Evolutionary conservation across 176 grass and related monocot genomes (phyloP), one percentile per base, ranked within the genome.

Genomic region (Carex scoparia): DNA sequence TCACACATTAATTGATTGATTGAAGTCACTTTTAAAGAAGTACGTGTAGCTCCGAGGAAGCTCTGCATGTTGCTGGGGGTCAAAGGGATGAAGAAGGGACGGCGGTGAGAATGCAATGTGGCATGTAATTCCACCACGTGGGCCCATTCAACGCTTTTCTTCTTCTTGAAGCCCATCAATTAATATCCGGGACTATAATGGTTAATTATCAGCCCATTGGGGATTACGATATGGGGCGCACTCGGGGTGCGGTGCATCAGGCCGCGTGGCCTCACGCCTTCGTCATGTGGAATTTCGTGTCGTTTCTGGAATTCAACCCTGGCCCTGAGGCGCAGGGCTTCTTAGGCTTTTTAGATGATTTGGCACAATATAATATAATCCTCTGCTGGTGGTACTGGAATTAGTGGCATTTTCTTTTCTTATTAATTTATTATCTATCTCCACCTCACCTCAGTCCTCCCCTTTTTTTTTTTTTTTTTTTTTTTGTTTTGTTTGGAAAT

Each of bases 201-300:
- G 37, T 40, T 40, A 40, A 40, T 40, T 40, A 40, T 40, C 38
- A 40, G 38, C 38, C 0, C 5, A 40, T 40, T 40, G 38, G 38
- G 38, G 38, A 5, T 40, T 40, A 40, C 38, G 38, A 40, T 40
- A 40, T 4, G 38, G 5, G 4, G 38, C 38, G 5, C 38, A 40
- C 38, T 40, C 38, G 38, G 38, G n/a, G 18, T 35, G 13, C 58
- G n/a, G 18, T 35, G 13, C 58, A 40, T 54, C 1, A 27, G 19
- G 79, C 27, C 63, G 40, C 85, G 79, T 87, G 85, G 85, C 23
- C 19, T 18, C 78, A 82, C 79, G 79, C 85, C 64, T 71, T 54
- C 53, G 65, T 32, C 79, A 53, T 57, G 44, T 87, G 78, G 14
- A 46, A 27, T 69, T 33, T 65, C 74, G 27, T 33, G 54, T 69